phyloP scores from a whole-genome alignment of 2,329 filamentous ascomycete genomes.

The Coleophoma eucalyptorum region DNA sequence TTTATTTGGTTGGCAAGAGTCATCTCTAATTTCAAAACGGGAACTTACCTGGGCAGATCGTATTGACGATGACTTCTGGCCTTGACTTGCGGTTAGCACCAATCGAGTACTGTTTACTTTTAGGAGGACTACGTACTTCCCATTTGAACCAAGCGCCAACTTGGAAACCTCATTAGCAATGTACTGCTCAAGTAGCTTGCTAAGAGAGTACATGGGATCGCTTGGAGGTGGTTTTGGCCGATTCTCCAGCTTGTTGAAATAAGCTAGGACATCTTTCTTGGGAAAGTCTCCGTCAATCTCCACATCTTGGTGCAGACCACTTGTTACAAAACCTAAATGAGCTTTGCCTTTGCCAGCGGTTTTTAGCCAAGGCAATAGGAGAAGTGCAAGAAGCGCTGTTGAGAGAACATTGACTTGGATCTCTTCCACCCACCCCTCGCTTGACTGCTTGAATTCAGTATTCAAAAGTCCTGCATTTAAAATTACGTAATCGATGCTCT shows the following conservation, averaged over 20 bases:
- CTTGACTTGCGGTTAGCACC: slow-evolving; percentile 3
- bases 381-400: slow-evolving; percentile 47
- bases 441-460: slow-evolving; percentile 8
- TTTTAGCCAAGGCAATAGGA: slow-evolving; percentile 45
- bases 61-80: slow-evolving; percentile 17
- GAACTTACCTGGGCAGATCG: slow-evolving; percentile 16
- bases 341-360: slow-evolving; percentile 25
- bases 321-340: slow-evolving; percentile 20
- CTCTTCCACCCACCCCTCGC: slow-evolving; percentile 45
- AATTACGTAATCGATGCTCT: slow-evolving; percentile 22
- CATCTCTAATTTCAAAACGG: background rate
- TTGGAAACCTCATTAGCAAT: slow-evolving; percentile 19
- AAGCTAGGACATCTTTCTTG: slow-evolving; percentile 15
- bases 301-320: slow-evolving; percentile 11
- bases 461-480: slow-evolving; percentile 26
- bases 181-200: slow-evolving; percentile 22
- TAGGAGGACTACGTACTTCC: slow-evolving; percentile 7
- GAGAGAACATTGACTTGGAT: slow-evolving; percentile 56
- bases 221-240: slow-evolving; percentile 5
- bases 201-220: slow-evolving; percentile 15
- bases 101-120: background rate
- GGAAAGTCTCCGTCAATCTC: slow-evolving; percentile 9
- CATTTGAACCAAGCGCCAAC: slow-evolving; percentile 11
- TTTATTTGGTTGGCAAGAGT: background rate
- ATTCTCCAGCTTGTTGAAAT: slow-evolving; percentile 16